Evolutionary conservation across 306 rosid species (phyloP).

Genomic region (Quercus berberidifolia): DNA sequence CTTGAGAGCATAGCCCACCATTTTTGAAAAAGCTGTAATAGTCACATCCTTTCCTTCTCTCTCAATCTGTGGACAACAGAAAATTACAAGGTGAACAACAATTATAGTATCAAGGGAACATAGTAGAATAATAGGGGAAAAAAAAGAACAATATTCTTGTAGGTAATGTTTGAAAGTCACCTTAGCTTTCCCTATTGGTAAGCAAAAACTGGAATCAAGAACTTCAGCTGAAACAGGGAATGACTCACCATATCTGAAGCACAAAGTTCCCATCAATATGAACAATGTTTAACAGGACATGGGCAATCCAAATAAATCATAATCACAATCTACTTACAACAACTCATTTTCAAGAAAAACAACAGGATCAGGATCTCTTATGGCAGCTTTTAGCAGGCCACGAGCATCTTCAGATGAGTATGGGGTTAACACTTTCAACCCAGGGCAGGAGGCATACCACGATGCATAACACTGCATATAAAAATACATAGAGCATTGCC

Average conservation of each 20-base stretch:
- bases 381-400: constrained; percentile 95
- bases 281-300: constrained; percentile 12
- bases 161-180: constrained; percentile 34
- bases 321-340: constrained; percentile 56
- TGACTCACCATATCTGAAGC: constrained; percentile 86
- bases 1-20: constrained; percentile 94
- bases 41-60: constrained; percentile 99
- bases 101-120: background rate
- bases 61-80: constrained; percentile 58
- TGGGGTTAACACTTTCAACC: constrained; percentile 89
- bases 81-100: constrained; percentile 17
- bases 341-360: constrained; percentile 97
- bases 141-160: constrained; percentile 19
- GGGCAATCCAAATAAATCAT: constrained; percentile 10
- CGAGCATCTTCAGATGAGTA: constrained; percentile 98
- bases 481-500: background rate
- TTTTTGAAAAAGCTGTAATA: constrained; percentile 89
- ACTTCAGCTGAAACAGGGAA: constrained; percentile 97
- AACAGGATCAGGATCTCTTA: constrained; percentile 98
- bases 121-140: background rate
- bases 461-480: constrained; percentile 83
- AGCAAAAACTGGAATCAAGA: constrained; percentile 93
- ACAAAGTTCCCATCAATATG: constrained; percentile 23
- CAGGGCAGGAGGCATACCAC: constrained; percentile 85
- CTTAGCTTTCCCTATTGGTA: constrained; percentile 98